Base-by-base conservation (phyloP, 495 filamentous ascomycete genomes). In the Margaritispora aquatica region DNA sequence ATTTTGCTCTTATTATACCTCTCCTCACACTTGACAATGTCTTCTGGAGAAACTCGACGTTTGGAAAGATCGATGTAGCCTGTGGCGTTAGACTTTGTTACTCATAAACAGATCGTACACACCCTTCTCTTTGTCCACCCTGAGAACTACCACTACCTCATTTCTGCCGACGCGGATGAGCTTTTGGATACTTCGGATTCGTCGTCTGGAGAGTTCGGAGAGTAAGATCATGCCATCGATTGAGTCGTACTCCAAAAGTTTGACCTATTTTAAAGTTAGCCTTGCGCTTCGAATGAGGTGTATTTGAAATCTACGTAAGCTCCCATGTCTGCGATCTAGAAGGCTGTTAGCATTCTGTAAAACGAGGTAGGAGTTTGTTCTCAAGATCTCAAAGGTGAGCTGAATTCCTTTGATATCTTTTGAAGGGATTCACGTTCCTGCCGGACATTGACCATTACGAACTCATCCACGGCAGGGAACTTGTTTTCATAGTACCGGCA, bases 161-260 rank as follows among this genome's bases (percentile, higher is more conserved):
- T 98, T 98, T 58, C 94, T 85, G 24, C 95, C 94, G 58, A 98
- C 95, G 50, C 94, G 88, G 69, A 98, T 98, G 51, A 98, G 84
- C 79, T 98, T 98, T 73, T 98, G 94, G 69, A 98, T 98, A 83
- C 86, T 91, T 75, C 94, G 79, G 67, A 98, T 98, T 82, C 94
- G 93, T 75, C 94, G 86, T 74, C 94, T 83, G 24, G 95, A 97
- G 51, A 98, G 83, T 72, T 98, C 94, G 65, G 88, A 94, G 61
- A 98, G 88, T 51, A 98, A 80, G 63, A 98, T 98, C 94, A 98
- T 98, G 79, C 94, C 94, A 72, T 98, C 94, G 74, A 98, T 98
- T 77, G 97, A 96, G 73, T 97, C 94, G 74, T 98, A 98, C 77
- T 98, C 94, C 66, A 98, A 86, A 26, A 98, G 85, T 77, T 98